Evolutionary conservation across 139 green algal species (phyloP), one percentile per base, ranked within the genome.

Genomic region (Chlamydomonas asymmetrica): DNA sequence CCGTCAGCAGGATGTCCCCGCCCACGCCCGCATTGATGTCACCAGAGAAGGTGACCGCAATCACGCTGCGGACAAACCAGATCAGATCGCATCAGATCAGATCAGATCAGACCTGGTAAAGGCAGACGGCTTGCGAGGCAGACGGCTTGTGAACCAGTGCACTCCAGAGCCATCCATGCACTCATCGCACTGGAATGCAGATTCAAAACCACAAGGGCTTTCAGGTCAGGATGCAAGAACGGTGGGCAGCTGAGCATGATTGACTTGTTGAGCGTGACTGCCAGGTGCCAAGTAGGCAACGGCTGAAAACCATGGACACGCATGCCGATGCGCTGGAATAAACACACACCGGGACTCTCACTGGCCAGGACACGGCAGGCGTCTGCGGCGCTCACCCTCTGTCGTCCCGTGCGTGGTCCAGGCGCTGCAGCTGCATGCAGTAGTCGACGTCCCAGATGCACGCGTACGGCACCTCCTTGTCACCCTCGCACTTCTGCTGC

Each of bases 361-460:
- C 16, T 32, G 49, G 66, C 66, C n/a, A 74, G 48, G 37, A 74
- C 66, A 35, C 66, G 63, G 66, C 63, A 64, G 32, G 43, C 29
- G 29, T 48, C 63, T 70, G n/a, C 63, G n/a, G 13, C 16, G 66
- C 73, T 73, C 60, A 84, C 80, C 38, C 39, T 25, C 81, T 38
- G 38, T 81, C 71, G 39, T 89, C 68, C 31, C 73, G 50, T 3
- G 50, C 65, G 68, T 90, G 85, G 69, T 86, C 84, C 74, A 90
- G 71, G 29, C 80, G 78, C 82, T 90, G 85, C 50, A 90, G 66
- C 75, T 81, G 81, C 64, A 79, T 75, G 75, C 74, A 84, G 41
- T 71, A 80, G 68, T 89, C 80, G 37, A 87, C 66, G 60, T 90
- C 85, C 85, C 82, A 88, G 39, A 88, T 74, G 64, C 82, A 88